A percentile compares a stretch with the other conserved stretches of the same genome.
These are phyloP conservation scores for Tetrahymena thermophila DNA, from an alignment of 73 alveolate species.

Conservation along the genomic window DNA sequence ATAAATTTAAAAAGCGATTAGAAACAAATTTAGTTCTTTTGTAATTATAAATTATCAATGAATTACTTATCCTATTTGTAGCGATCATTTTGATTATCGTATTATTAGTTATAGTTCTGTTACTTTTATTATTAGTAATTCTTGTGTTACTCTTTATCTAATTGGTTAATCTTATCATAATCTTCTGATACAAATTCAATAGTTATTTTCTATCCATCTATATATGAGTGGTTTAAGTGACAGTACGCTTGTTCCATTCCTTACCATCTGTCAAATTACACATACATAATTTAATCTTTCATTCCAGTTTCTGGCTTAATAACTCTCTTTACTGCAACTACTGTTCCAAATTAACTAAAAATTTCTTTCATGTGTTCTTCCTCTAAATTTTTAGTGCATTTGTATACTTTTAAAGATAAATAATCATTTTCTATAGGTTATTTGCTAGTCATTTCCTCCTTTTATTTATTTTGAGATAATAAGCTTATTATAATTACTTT, in stretches of 20 bases:
- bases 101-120: background rate
- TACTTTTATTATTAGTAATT: background rate
- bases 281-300: background rate
- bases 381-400: background rate
- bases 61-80: background rate
- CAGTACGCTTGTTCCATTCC: background rate
- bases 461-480: background rate
- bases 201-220: background rate
- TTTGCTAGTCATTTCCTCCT: background rate
- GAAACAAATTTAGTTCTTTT: background rate
- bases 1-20: background rate
- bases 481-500: background rate
- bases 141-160: background rate
- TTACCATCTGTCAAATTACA: background rate
- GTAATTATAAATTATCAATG: background rate
- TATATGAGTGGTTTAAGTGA: background rate
- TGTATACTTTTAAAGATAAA: background rate
- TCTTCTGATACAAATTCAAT: background rate
- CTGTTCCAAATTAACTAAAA: background rate
- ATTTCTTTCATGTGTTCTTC: background rate
- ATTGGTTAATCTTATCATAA: background rate
- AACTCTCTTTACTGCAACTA: background rate
- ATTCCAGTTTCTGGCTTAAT: background rate
- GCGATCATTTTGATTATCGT: background rate
- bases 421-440: background rate